These are phyloP conservation scores for Coemansia sp. DNA, from an alignment of 192 early-diverging fungal genomes.

Conservation along the genomic window DNA sequence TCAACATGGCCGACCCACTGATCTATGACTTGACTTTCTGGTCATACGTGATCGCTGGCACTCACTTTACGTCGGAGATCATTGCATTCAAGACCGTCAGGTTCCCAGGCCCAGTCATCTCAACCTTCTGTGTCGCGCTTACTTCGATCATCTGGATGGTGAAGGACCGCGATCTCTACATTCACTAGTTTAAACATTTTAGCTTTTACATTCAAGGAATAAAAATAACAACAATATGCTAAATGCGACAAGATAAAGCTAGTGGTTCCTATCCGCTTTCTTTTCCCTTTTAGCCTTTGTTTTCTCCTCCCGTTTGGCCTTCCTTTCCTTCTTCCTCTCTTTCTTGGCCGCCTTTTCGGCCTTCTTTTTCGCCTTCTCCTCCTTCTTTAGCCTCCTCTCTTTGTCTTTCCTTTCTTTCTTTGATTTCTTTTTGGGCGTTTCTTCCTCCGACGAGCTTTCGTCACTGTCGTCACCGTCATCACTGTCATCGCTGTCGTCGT, in stretches of 20 bases:
- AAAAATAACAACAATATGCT: too few species aligned
- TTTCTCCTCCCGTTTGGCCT: constrained; percentile 5
- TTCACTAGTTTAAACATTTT: constrained; percentile 17
- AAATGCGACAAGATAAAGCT: neutral
- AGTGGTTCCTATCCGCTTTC: neutral
- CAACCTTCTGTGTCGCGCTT: constrained; percentile 67
- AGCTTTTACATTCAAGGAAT: neutral
- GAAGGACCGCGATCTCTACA: constrained; percentile 43
- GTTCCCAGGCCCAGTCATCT: constrained; percentile 63
- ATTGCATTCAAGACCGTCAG: constrained; percentile 63
- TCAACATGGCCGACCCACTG: constrained; percentile 67
- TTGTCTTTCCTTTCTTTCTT: constrained; percentile 11
- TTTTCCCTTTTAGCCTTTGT: constrained; percentile 12
- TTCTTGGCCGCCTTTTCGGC: constrained; percentile 19
- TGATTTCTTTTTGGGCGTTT: constrained; percentile 19
- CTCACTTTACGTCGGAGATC: constrained; percentile 69
- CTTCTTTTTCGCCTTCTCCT: constrained; percentile 14
- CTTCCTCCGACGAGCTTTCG: neutral
- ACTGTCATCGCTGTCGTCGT: too few species aligned
- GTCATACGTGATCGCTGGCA: constrained; percentile 70
- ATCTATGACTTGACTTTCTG: constrained; percentile 56
- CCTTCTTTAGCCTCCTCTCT: constrained; percentile 9
- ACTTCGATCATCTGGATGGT: constrained; percentile 54
- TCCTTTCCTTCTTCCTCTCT: constrained; percentile 12
- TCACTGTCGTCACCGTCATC: too few species aligned